Evolutionary conservation across 1,284 basidiomycete genomes (phyloP).

Genomic region (Hortiboletus rubellus): DNA sequence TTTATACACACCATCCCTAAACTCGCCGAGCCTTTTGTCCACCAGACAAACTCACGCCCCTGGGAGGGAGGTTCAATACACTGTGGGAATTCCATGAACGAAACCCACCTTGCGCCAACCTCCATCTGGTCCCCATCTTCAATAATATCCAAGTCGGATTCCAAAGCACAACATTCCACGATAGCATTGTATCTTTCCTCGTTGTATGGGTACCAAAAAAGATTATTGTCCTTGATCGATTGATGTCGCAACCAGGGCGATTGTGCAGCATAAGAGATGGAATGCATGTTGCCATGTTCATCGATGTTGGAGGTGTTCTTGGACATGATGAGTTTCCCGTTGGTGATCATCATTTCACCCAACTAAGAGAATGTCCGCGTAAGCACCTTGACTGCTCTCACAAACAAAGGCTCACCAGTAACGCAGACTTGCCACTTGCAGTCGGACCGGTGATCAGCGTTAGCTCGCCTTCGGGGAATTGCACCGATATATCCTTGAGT

Average conservation of each 20-base stretch:
- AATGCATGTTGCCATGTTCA: conserved; percentile 44
- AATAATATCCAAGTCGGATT: conserved; percentile 52
- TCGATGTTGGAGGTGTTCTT: conserved; percentile 40
- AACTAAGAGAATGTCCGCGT: too few species aligned
- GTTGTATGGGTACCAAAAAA: conserved; percentile 47
- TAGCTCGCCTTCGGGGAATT: too few species aligned
- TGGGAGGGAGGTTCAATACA: conserved; percentile 11
- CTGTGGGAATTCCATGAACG: background rate
- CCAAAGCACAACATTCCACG: conserved; percentile 62
- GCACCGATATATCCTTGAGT: too few species aligned
- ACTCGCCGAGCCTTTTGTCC: conserved; percentile 52
- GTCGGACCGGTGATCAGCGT: too few species aligned
- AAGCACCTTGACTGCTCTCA: too few species aligned
- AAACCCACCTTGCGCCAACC: conserved; percentile 35
- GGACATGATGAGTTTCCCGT: too few species aligned
- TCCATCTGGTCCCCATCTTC: conserved; percentile 43
- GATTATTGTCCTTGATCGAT: conserved; percentile 46
- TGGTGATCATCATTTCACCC: too few species aligned
- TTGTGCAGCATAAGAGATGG: conserved; percentile 61
- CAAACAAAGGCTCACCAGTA: too few species aligned
- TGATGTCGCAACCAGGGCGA: conserved; percentile 59
- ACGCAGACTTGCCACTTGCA: too few species aligned
- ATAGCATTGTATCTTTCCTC: conserved; percentile 43
- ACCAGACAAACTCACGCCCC: conserved; percentile 51
- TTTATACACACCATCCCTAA: background rate